These are phyloP conservation scores for Solanum medicagineum DNA, from an alignment of 257 asterid species.

Conservation along the genomic window DNA sequence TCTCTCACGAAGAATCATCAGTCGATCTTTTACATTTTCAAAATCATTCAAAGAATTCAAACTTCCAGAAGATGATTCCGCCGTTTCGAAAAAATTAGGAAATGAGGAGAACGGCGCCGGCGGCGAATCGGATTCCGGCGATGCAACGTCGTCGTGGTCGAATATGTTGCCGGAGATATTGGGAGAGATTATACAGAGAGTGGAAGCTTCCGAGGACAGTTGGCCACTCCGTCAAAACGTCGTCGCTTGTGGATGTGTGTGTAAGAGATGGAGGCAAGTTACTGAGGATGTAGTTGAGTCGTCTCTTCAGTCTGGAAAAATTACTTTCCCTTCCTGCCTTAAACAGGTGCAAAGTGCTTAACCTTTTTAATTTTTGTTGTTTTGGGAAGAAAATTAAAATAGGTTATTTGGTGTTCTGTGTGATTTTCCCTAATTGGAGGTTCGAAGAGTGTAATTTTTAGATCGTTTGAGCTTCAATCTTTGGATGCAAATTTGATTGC, in stretches of 20 bases:
- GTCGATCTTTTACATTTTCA: slow-evolving; percentile 49
- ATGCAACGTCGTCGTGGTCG: slow-evolving; percentile 41
- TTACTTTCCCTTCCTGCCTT: slow-evolving; percentile 84
- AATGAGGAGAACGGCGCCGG: slow-evolving; percentile 8
- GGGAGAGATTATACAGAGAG: slow-evolving; percentile 60
- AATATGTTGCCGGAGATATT: slow-evolving; percentile 75
- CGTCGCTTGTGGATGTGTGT: slow-evolving; percentile 84
- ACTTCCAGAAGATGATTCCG: slow-evolving; percentile 7
- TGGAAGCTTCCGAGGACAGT: slow-evolving; percentile 56
- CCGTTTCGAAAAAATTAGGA: background rate
- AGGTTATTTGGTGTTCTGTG: background rate
- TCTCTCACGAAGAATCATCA: slow-evolving; percentile 57
- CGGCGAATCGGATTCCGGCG: slow-evolving; percentile 11
- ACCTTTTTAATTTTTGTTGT: background rate
- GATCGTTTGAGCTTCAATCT: background rate
- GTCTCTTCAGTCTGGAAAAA: slow-evolving; percentile 36
- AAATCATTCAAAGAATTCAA: slow-evolving; percentile 34
- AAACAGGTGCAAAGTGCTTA: slow-evolving; percentile 39
- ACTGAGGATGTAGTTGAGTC: slow-evolving; percentile 59
- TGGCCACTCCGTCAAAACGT: slow-evolving; percentile 89
- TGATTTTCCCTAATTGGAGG: background rate
- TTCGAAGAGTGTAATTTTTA: background rate
- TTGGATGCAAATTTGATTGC: background rate
- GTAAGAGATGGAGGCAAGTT: slow-evolving; percentile 82
- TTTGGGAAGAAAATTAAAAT: background rate